Conservation (phyloP, 2,329 filamentous ascomycete genomes). For the Hyphodiscus sp. region DNA sequence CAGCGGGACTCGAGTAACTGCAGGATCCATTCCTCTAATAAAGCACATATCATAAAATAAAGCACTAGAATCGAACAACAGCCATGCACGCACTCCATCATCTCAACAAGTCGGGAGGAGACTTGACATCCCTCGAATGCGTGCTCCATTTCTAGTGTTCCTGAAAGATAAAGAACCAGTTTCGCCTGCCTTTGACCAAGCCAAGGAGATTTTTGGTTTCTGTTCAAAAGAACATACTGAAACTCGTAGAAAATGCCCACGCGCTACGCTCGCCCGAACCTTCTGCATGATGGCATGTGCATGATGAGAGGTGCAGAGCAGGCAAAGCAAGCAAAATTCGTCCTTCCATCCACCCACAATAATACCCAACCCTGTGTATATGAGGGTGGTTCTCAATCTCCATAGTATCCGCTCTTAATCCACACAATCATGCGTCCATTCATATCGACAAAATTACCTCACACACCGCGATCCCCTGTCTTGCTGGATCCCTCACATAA, state of each 20-base stretch:
- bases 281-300: not conserved
- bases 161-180: not conserved
- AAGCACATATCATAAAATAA: not conserved
- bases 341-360: not conserved
- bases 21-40: constrained; percentile 1
- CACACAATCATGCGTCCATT: not conserved
- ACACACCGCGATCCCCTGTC: not conserved
- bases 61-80: not conserved
- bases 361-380: not conserved
- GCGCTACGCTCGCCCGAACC: not conserved
- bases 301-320: not conserved
- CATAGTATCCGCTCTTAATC: constrained; percentile 1
- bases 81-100: not conserved
- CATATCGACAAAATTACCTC: not conserved
- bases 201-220: not conserved
- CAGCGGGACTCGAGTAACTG: not conserved
- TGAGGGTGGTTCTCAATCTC: not conserved
- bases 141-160: not conserved
- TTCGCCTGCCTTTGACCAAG: not conserved
- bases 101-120: not conserved
- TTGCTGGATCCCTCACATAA: constrained; percentile 60
- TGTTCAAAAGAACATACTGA: not conserved
- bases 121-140: not conserved
- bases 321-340: constrained; percentile 1
- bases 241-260: not conserved